A percentile compares a stretch with the other conserved stretches of the same genome.
Conservation (phyloP, 2,329 filamentous ascomycete species). For the Zalaria sp. region DNA sequence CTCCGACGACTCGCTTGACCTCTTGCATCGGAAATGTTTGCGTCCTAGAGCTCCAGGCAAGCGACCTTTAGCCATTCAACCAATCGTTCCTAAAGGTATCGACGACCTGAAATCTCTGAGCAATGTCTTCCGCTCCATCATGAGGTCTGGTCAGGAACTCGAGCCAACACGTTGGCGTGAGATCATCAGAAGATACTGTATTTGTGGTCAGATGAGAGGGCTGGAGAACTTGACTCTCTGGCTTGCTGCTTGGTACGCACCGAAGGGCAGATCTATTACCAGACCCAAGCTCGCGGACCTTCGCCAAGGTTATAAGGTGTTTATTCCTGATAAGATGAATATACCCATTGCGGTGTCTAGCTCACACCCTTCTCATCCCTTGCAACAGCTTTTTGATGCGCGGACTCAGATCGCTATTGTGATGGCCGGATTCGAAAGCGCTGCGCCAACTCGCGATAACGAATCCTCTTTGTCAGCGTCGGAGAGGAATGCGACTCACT, state of each 20-base stretch:
- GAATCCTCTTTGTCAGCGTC: not conserved
- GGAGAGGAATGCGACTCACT: not conserved
- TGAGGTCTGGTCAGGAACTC: conserved; percentile 22
- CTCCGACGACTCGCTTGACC: conserved; percentile 27
- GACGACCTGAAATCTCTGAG: conserved; percentile 31
- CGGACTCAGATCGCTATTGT: conserved; percentile 17
- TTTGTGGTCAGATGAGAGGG: conserved; percentile 37
- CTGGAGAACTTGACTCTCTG: conserved; percentile 37
- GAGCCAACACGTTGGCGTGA: conserved; percentile 40
- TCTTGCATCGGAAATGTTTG: conserved; percentile 26
- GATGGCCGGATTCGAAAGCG: conserved; percentile 17
- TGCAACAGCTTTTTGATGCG: conserved; percentile 1
- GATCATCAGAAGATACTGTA: conserved; percentile 45
- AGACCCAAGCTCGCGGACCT: not conserved
- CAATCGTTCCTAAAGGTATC: conserved; percentile 6
- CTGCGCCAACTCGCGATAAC: conserved; percentile 2
- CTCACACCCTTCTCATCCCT: not conserved
- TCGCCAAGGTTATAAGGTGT: not conserved
- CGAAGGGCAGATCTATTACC: not conserved
- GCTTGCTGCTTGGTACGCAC: conserved; percentile 24
- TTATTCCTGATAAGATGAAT: not conserved
- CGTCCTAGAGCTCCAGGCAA: conserved; percentile 23
- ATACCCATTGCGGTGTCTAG: not conserved
- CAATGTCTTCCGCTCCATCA: conserved; percentile 34
- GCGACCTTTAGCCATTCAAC: conserved; percentile 13